phyloP scores from a whole-genome alignment of 345 rosid species.

The Lumnitzera racemosa region DNA sequence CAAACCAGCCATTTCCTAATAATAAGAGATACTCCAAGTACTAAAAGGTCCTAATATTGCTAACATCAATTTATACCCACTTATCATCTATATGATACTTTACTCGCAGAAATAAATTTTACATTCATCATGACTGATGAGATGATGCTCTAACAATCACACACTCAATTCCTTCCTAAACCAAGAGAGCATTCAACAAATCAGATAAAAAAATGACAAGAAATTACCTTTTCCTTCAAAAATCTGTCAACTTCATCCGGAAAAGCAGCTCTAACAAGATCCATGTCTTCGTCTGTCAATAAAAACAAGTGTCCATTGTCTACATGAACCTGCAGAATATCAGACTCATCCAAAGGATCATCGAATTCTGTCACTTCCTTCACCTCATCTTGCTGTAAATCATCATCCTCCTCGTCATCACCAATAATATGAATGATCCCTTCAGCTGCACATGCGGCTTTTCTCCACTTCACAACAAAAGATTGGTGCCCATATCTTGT shows the following conservation, averaged over 20 bases:
- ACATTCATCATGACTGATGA: too few species aligned
- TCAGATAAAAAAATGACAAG: background rate
- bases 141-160: too few species aligned
- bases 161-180: too few species aligned
- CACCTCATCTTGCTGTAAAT: conserved; percentile 27
- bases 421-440: conserved; percentile 11
- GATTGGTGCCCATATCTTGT: conserved; percentile 52
- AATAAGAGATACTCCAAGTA: too few species aligned
- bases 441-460: conserved; percentile 23
- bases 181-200: too few species aligned
- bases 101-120: too few species aligned
- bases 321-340: conserved; percentile 39
- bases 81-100: too few species aligned
- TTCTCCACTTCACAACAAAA: conserved; percentile 77
- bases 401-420: conserved; percentile 19
- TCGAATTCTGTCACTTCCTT: conserved; percentile 35
- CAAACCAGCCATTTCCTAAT: too few species aligned
- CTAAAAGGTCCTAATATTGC: too few species aligned
- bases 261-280: conserved; percentile 63
- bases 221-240: conserved; percentile 56
- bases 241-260: conserved; percentile 56
- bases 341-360: conserved; percentile 40
- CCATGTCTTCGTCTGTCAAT: conserved; percentile 68
- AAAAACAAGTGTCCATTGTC: conserved; percentile 45
- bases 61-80: too few species aligned